Evolutionary conservation across 2,329 filamentous ascomycete genomes (phyloP).

Genomic region (Fusarium transvaalense): DNA sequence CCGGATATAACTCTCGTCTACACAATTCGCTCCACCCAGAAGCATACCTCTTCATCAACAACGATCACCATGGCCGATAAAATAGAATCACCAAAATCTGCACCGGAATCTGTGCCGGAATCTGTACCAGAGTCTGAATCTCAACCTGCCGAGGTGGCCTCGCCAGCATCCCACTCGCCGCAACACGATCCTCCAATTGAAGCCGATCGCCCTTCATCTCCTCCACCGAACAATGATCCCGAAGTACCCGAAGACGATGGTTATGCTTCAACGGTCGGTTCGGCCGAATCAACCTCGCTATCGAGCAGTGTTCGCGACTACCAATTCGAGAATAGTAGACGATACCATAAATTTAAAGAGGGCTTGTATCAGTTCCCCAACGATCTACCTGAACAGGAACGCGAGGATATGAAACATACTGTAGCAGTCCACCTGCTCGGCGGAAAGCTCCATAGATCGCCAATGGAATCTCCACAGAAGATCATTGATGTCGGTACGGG

Average conservation of each 20-base stretch:
- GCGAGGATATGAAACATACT: conserved; percentile 59
- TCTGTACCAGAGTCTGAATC: not conserved
- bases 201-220: not conserved
- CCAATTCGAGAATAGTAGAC: conserved; percentile 58
- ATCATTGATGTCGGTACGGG: conserved; percentile 59
- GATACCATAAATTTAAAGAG: conserved; percentile 58
- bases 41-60: not conserved
- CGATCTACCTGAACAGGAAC: conserved; percentile 59
- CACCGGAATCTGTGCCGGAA: not conserved
- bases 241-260: conserved; percentile 31
- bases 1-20: not conserved
- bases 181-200: conserved; percentile 32
- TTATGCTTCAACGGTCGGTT: conserved; percentile 22
- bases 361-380: conserved; percentile 57
- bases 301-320: conserved; percentile 55
- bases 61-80: not conserved
- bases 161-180: not conserved
- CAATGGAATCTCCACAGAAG: conserved; percentile 54
- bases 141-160: not conserved
- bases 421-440: conserved; percentile 53
- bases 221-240: conserved; percentile 6
- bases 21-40: too few species aligned
- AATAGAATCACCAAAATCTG: not conserved
- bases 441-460: conserved; percentile 57
- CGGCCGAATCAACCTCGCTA: conserved; percentile 38